Conservation (phyloP, 768 basidiomycete genomes). For the Tricholoma furcatifolium region DNA sequence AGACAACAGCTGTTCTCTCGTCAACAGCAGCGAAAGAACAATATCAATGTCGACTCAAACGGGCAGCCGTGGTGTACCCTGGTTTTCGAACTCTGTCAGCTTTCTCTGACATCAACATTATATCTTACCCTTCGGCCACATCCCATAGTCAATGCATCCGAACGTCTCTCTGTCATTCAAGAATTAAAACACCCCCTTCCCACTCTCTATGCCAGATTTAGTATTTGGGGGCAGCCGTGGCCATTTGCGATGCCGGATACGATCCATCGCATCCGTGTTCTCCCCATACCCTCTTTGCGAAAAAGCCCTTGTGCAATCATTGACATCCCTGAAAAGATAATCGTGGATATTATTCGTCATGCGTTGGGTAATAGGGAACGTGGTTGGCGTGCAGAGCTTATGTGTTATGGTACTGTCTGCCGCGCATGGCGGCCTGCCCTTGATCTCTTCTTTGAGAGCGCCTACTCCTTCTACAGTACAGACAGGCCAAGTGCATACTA, state of each 20-base stretch:
- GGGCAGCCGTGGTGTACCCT: neutral
- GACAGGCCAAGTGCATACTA: neutral
- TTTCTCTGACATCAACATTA: neutral
- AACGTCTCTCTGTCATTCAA: constrained; percentile 2
- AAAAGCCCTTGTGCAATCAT: neutral
- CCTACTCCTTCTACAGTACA: neutral
- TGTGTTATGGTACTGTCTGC: constrained; percentile 3
- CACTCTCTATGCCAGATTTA: neutral
- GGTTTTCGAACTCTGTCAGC: constrained; percentile 1
- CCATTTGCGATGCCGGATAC: neutral
- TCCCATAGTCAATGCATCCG: neutral
- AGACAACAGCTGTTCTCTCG: neutral
- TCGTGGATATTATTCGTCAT: neutral
- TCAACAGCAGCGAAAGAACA: neutral
- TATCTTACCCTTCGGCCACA: neutral
- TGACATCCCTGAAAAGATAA: neutral
- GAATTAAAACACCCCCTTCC: constrained; percentile 1
- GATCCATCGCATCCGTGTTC: neutral
- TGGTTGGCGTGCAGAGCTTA: constrained; percentile 5
- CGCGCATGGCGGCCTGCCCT: constrained; percentile 2
- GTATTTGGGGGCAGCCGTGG: neutral
- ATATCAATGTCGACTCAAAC: neutral
- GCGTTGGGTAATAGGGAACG: neutral
- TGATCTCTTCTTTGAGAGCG: constrained; percentile 3
- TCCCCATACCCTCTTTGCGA: neutral